Conservation (phyloP, 495 filamentous ascomycete genomes). For the Daldinia grandis region DNA sequence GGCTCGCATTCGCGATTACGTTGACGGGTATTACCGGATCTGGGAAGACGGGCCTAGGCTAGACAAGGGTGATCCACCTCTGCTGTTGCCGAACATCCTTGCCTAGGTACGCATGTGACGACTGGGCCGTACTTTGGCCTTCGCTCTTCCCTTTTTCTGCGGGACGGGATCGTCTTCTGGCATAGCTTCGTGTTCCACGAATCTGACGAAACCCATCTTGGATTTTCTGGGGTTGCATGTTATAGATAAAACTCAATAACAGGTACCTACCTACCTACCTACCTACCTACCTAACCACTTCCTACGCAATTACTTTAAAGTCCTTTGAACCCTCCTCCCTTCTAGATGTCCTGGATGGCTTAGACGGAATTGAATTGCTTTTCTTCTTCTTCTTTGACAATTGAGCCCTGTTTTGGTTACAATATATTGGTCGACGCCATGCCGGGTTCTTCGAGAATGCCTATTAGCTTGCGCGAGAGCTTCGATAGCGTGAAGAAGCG, state of each 20-base stretch:
- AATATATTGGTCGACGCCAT: conserved; percentile 51
- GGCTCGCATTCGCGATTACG: conserved; percentile 38
- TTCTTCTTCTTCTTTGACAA: conserved; percentile 24
- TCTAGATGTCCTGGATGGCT: conserved; percentile 7
- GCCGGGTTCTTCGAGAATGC: conserved; percentile 72
- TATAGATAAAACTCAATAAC: background rate
- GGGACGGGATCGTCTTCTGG: conserved; percentile 8
- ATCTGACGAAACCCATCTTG: conserved; percentile 16
- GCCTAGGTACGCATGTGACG: conserved; percentile 37
- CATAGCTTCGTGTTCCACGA: conserved; percentile 14
- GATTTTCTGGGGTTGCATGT: conserved; percentile 4
- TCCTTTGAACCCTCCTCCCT: background rate
- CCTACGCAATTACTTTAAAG: background rate
- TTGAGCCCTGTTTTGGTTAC: conserved; percentile 30
- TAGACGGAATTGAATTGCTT: conserved; percentile 1
- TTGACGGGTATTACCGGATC: conserved; percentile 29
- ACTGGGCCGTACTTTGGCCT: background rate
- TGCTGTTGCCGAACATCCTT: conserved; percentile 38
- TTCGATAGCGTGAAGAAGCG: conserved; percentile 63
- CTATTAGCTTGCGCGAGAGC: conserved; percentile 70
- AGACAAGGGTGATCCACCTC: conserved; percentile 11
- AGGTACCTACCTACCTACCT: no score
- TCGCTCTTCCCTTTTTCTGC: conserved; percentile 25
- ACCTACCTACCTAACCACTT: background rate
- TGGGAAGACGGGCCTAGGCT: conserved; percentile 31